Evolutionary conservation across 768 basidiomycete species (phyloP).

Genomic region (Leccinum longicurvipes): DNA sequence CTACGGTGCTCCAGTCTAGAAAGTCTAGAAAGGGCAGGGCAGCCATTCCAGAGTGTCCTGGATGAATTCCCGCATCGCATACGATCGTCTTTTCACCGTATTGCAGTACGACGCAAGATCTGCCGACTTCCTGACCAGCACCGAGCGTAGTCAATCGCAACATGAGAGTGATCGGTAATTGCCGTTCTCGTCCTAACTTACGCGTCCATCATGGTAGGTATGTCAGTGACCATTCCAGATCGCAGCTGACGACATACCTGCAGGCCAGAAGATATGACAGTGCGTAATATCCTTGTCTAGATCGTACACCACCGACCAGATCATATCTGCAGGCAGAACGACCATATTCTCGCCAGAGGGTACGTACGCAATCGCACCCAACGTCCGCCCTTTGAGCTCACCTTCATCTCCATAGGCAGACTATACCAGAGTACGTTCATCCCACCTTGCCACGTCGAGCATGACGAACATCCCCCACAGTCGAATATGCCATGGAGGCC

Average conservation of each 20-base stretch:
- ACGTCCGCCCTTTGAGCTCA: slow-evolving; percentile 9
- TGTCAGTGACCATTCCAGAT: too few relatives aligned
- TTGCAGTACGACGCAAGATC: slow-evolving; percentile 93
- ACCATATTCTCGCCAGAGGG: slow-evolving; percentile 99
- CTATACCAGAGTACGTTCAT: slow-evolving; percentile 84
- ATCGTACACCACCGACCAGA: slow-evolving; percentile 19
- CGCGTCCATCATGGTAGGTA: slow-evolving; percentile 45
- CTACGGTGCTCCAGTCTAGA: slow-evolving; percentile 95
- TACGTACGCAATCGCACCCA: slow-evolving; percentile 32
- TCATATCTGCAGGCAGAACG: slow-evolving; percentile 66
- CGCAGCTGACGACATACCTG: not conserved
- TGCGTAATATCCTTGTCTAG: slow-evolving; percentile 41
- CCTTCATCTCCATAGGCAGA: slow-evolving; percentile 58
- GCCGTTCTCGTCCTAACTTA: slow-evolving; percentile 24
- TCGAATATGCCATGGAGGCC: slow-evolving; percentile 99
- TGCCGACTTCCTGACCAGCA: slow-evolving; percentile 94
- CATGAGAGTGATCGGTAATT: not conserved
- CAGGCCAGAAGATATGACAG: slow-evolving; percentile 93
- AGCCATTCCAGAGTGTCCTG: slow-evolving; percentile 89
- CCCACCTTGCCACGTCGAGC: not conserved
- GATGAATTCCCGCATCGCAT: slow-evolving; percentile 94
- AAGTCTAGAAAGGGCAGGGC: slow-evolving; percentile 94
- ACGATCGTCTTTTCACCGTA: slow-evolving; percentile 89
- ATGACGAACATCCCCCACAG: slow-evolving; percentile 37
- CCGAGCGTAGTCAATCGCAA: slow-evolving; percentile 84